Base-by-base conservation (phyloP, 495 filamentous ascomycete genomes). In the Penicillium nucicola region DNA sequence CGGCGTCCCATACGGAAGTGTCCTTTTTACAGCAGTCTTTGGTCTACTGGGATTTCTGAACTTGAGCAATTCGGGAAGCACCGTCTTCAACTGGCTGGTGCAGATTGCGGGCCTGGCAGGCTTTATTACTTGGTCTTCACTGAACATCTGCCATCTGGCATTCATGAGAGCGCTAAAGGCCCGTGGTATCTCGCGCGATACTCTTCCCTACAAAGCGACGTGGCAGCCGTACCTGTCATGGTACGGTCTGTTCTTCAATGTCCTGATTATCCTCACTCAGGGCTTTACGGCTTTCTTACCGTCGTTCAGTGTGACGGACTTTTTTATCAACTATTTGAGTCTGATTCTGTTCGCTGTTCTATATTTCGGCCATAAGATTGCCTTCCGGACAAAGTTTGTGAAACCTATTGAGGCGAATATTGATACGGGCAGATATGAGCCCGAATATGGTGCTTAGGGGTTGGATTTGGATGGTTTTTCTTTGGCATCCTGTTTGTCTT, bases 221-320 rank as follows among this genome's bases (percentile, higher is more conserved):
- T 62, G 73, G 40, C 79, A 83, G 63, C 80, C 80, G 1, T 84
- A 64, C 48, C 59, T 74, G 14, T 68, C 77, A 4, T 78, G 65
- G 60, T 76, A 75, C 52, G 83, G 81, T 3, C 64, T 86, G n/a
- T 72, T 78, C 56, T 83, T 84, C 67, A 80, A 72, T 65, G 49
- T 75, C n/a, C 61, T 86, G 18, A 81, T 86, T 55, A 74, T 79
- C 42, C 48, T 87, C 7, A 84, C 81, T 1, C 81, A 85, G 62
- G 83, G 83, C 1, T 87, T 87, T 58, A 83, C 77, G 2, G 73
- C 74, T 9, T 87, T 84, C 64, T 80, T 86, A 20, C 75, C 76
- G 1, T 50, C 39, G n/a, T 86, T 83, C 78, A 67, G 63, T 47
- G 70, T 70, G 2, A 69, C 66, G 44, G 65, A 67, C 31, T 83